phyloP scores from a whole-genome alignment of 345 rosid genomes.

The Microthlaspi erraticum region DNA sequence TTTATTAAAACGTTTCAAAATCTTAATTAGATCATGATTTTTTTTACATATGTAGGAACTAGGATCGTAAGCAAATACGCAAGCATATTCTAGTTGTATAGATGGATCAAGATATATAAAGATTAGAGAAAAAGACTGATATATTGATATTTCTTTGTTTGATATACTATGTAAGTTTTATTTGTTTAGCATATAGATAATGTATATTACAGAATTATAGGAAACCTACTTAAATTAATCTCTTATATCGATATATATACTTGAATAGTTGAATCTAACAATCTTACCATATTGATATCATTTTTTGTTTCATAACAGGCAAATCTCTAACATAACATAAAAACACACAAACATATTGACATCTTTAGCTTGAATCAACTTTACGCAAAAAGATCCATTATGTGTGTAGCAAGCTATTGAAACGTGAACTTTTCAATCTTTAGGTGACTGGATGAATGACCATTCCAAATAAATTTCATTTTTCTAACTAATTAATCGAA shows the following conservation, averaged over 20 bases:
- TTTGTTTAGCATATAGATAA: background rate
- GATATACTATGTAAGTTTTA: background rate
- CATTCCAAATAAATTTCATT: background rate
- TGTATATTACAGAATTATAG: background rate
- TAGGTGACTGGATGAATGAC: background rate
- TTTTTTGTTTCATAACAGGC: background rate
- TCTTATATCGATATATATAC: background rate
- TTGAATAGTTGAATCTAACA: background rate
- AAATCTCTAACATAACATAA: background rate
- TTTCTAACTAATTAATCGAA: background rate
- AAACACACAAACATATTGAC: background rate
- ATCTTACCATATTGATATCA: background rate
- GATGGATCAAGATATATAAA: background rate
- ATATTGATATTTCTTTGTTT: background rate
- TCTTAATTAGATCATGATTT: background rate
- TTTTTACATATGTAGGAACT: slow-evolving; percentile 2
- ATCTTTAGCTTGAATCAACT: background rate
- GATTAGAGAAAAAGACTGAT: background rate
- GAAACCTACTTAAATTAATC: background rate
- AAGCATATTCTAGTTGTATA: background rate
- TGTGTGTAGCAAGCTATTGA: background rate
- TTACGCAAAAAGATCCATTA: background rate
- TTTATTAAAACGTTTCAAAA: background rate
- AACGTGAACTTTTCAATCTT: background rate
- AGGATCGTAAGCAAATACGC: slow-evolving; percentile 7